A percentile compares a stretch with the other conserved stretches of the same genome.
Conservation (phyloP, 768 basidiomycete species). For the Kwoniella heveanensis region DNA sequence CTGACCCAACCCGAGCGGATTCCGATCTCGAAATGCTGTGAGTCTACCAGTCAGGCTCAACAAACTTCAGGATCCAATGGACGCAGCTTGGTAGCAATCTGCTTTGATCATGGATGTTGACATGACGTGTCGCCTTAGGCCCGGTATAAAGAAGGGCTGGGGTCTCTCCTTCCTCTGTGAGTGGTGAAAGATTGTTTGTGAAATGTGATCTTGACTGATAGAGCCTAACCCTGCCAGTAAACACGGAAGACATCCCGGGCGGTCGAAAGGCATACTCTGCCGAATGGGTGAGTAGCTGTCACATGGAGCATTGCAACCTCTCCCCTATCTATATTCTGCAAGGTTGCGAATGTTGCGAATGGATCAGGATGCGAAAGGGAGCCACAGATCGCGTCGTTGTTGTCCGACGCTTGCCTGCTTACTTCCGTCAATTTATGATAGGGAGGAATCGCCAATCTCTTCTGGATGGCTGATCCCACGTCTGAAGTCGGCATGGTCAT, state of each 20-base stretch:
- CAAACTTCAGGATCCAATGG: too few species aligned
- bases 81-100: too few species aligned
- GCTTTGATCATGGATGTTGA: too few species aligned
- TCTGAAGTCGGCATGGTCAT: constrained; percentile 20
- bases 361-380: too few species aligned
- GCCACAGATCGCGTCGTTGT: too few species aligned
- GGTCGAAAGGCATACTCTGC: constrained; percentile 25
- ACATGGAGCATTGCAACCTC: too few species aligned
- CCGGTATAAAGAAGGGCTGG: constrained; percentile 24
- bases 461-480: constrained; percentile 27
- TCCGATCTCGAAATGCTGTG: constrained; percentile 19
- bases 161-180: constrained; percentile 27
- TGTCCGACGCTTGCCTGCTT: too few species aligned
- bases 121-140: constrained; percentile 2
- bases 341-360: too few species aligned
- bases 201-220: background rate
- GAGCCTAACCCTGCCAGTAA: constrained; percentile 3
- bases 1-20: constrained; percentile 13
- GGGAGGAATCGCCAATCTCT: constrained; percentile 19
- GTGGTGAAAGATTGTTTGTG: background rate
- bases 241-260: constrained; percentile 23
- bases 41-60: background rate
- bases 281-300: constrained; percentile 23
- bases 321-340: too few species aligned
- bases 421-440: too few species aligned